Conservation (phyloP, 2,329 filamentous ascomycete species). For the Aureobasidium sp. region DNA sequence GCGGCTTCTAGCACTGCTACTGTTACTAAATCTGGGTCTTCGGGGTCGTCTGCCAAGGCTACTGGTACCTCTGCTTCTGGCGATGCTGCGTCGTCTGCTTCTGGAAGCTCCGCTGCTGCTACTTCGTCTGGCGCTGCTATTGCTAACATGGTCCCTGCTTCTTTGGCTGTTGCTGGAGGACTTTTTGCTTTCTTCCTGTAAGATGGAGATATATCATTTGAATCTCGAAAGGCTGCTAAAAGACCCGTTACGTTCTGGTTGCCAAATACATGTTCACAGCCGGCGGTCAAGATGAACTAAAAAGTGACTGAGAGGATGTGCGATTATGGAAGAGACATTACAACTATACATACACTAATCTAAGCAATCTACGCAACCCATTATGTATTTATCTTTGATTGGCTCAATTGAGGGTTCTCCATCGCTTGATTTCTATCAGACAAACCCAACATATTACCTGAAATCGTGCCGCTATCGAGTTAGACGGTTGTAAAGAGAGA, state of each 20-base stretch:
- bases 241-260: no score
- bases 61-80: not conserved
- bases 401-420: not conserved
- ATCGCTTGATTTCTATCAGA: not conserved
- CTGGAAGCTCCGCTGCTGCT: not conserved
- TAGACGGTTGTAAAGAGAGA: no score
- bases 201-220: not conserved
- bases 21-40: not conserved
- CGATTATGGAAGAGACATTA: not conserved
- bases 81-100: not conserved
- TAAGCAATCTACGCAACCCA: not conserved
- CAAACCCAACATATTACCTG: not conserved
- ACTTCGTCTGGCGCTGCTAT: conserved; percentile 5
- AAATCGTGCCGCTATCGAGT: no score
- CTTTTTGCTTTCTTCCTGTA: not conserved
- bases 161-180: conserved; percentile 1
- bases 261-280: no score
- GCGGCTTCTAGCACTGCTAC: not conserved
- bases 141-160: not conserved
- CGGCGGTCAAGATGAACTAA: no score
- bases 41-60: not conserved
- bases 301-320: not conserved
- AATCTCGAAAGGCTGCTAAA: no score
- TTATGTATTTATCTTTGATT: not conserved
- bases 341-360: not conserved